Evolutionary conservation across 2,329 filamentous ascomycete species (phyloP).

Genomic region (Colletotrichum eleusines): DNA sequence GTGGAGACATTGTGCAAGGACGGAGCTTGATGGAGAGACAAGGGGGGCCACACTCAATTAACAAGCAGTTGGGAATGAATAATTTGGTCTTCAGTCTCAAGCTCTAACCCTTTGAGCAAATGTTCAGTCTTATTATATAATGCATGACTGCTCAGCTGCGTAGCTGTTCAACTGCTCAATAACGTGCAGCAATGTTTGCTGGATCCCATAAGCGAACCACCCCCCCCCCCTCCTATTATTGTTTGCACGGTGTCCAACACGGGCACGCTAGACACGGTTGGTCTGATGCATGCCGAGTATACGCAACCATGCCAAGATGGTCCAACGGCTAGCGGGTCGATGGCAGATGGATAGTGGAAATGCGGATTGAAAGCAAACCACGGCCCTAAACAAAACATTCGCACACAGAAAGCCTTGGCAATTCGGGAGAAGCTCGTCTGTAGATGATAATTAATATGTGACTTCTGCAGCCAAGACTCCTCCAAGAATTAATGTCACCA

Average conservation of each 20-base stretch:
- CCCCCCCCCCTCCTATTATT: too few relatives aligned
- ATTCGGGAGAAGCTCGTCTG: too few relatives aligned
- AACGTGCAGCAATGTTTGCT: not conserved
- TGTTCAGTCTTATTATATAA: not conserved
- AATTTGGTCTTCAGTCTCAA: not conserved
- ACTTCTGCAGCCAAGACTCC: too few relatives aligned
- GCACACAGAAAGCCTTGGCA: not conserved
- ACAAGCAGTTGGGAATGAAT: not conserved
- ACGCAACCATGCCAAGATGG: not conserved
- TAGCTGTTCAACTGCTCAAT: constrained; percentile 14
- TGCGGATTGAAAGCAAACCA: not conserved
- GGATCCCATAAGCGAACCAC: too few relatives aligned
- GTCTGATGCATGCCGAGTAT: not conserved
- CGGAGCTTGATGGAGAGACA: not conserved
- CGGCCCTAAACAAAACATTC: not conserved
- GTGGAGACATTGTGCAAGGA: not conserved
- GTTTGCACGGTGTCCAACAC: not conserved
- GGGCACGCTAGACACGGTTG: not conserved
- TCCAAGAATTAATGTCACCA: too few relatives aligned
- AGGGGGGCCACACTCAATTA: not conserved
- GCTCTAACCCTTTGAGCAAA: not conserved
- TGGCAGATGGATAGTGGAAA: not conserved
- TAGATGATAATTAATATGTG: too few relatives aligned
- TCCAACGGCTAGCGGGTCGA: not conserved
- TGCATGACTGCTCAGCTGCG: not conserved